Conservation (phyloP, 148 eudicot species). For the Diospyros lotus region DNA sequence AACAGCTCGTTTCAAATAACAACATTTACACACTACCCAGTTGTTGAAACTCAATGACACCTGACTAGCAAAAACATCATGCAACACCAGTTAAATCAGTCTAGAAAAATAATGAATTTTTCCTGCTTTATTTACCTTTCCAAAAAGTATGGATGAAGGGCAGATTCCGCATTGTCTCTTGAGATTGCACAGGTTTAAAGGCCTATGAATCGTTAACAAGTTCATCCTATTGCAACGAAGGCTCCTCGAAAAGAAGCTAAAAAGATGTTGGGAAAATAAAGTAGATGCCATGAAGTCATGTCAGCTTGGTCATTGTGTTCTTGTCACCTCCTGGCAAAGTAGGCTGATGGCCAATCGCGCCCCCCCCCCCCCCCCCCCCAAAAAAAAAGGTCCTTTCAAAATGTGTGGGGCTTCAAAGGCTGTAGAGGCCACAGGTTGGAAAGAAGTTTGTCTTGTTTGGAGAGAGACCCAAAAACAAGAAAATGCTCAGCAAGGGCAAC, state of each 20-base stretch:
- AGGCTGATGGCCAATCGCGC: not conserved
- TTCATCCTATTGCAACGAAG: conserved; percentile 25
- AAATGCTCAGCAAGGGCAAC: no score
- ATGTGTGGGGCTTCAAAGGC: no score
- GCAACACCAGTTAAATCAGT: not conserved
- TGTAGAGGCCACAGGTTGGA: no score
- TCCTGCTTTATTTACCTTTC: conserved; percentile 35
- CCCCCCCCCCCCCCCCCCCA: no score
- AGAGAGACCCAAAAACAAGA: no score
- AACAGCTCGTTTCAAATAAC: no score
- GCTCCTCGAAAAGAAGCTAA: conserved; percentile 21
- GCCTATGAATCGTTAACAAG: conserved; percentile 22
- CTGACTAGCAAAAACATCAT: not conserved
- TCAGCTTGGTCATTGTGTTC: not conserved
- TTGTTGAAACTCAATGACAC: not conserved
- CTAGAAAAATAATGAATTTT: no score
- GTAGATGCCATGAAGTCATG: conserved; percentile 31
- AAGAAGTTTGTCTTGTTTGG: no score
- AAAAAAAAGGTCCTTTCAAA: no score
- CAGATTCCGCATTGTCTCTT: conserved; percentile 10
- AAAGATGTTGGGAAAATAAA: conserved; percentile 20
- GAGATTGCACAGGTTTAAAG: conserved; percentile 23
- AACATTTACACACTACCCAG: not conserved
- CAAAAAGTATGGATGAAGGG: conserved; percentile 19
- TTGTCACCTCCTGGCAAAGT: not conserved